A percentile compares a stretch with the other conserved stretches of the same genome.
Evolutionary conservation across 371 early-diverging fungal genomes (phyloP).

Genomic region (Nosema muscidifuracis): DNA sequence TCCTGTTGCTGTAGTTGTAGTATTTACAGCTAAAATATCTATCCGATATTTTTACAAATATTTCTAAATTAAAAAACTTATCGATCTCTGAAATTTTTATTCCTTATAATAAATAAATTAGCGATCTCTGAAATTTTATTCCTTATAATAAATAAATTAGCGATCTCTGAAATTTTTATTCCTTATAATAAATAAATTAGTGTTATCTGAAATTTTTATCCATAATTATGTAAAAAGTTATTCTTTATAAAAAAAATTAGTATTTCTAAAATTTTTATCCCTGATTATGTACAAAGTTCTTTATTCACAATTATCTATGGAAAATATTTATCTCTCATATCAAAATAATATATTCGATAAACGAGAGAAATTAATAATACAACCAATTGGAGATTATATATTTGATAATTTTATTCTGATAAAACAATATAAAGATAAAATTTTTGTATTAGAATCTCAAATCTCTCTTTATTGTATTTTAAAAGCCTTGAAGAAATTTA

Average conservation of each 20-base stretch:
- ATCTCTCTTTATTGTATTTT: not conserved
- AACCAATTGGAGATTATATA: not conserved
- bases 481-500: not conserved
- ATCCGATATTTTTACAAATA: not conserved
- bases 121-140: too few relatives aligned
- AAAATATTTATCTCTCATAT: not conserved
- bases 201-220: not conserved
- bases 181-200: too few relatives aligned
- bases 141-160: too few relatives aligned
- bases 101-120: too few relatives aligned
- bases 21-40: not conserved
- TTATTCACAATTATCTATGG: not conserved
- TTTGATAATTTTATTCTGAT: not conserved
- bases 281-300: not conserved
- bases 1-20: slow-evolving; percentile 32
- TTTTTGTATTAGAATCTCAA: not conserved
- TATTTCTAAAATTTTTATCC: not conserved
- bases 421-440: not conserved
- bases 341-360: not conserved
- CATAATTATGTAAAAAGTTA: not conserved
- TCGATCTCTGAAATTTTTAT: too few relatives aligned
- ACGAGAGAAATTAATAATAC: not conserved
- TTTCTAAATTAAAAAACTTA: too few relatives aligned
- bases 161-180: too few relatives aligned
- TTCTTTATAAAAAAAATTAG: not conserved